Base-by-base conservation (phyloP, 169 alveolate genomes). In the Hepatocystis sp. region DNA sequence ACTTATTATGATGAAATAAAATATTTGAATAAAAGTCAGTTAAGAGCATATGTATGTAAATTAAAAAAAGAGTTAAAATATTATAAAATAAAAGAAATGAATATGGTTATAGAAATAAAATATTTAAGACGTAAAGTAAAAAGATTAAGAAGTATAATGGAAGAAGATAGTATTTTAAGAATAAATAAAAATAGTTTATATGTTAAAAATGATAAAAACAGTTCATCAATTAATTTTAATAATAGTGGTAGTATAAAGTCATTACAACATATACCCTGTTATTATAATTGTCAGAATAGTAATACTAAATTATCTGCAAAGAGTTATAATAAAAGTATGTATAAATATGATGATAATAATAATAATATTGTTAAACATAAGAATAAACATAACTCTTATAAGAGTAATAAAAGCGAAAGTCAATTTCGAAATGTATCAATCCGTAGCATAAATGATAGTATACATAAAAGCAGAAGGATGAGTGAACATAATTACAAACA, bases 41-140 rank as follows among this genome's bases (percentile, higher is more conserved):
- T 76, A 52, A 76, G 46, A 63, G 88, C 88, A 27, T 76, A 76
- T 51, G 58, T 76, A 13, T 40, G 71, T 52, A 76, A 76, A 76
- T 56, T 76, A 46, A 56, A 51, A 58, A 76, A 76, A 21, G 88
- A 76, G 17, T 42, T 76, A 30, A 28, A 60, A n/a, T 21, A 76
- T 11, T 76, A 76, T 39, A 76, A 76, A 46, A 21, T 58, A 7
- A 40, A 39, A 58, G 88, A 76, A 76, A 27, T 56, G 42, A 58
- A 76, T 28, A 44, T 42, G 21, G 25, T 44, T 17, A 32, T 58
- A 15, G 88, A 76, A 46, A 76, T 76, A 27, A 76, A 76, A 58
- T 76, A 76, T 52, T 36, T 76, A 64, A 76, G 76, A 63, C 40
- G 88, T 25, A 76, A 76, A 42, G 44, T 76, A 17, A 42, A 32